Evolutionary conservation across 345 rosid genomes (phyloP).

Genomic region (Corchorus olitorius): DNA sequence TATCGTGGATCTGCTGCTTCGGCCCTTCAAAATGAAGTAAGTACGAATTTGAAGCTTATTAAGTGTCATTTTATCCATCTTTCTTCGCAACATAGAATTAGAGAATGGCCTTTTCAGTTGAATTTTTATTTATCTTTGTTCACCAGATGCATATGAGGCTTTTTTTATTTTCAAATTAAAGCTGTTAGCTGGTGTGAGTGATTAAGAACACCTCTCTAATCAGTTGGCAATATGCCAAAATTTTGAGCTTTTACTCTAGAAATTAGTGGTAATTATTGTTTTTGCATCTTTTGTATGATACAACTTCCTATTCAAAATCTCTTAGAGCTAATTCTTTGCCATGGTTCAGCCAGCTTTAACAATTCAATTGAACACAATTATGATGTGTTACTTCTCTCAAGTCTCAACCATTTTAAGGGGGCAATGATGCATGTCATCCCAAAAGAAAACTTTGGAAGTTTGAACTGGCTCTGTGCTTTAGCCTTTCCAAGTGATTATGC

Average conservation of each 20-base stretch:
- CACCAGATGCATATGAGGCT: not conserved
- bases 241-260: not conserved
- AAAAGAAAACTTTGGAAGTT: too few relatives aligned
- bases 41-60: not conserved
- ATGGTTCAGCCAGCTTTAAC: not conserved
- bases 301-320: not conserved
- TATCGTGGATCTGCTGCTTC: slow-evolving; percentile 50
- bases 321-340: not conserved
- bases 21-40: slow-evolving; percentile 51
- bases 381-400: not conserved
- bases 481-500: slow-evolving; percentile 1
- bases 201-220: slow-evolving; percentile 6
- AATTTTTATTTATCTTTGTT: not conserved
- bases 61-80: not conserved
- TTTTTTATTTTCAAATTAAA: slow-evolving; percentile 6
- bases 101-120: not conserved
- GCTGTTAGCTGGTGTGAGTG: not conserved
- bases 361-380: not conserved
- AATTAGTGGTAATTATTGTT: not conserved
- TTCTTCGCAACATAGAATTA: not conserved
- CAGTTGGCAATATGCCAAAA: not conserved
- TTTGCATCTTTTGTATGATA: slow-evolving; percentile 8
- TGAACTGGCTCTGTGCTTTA: not conserved
- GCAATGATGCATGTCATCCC: not conserved
- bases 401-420: not conserved